phyloP scores from a whole-genome alignment of 2,329 filamentous ascomycete species.

The Aspergillus sp. region DNA sequence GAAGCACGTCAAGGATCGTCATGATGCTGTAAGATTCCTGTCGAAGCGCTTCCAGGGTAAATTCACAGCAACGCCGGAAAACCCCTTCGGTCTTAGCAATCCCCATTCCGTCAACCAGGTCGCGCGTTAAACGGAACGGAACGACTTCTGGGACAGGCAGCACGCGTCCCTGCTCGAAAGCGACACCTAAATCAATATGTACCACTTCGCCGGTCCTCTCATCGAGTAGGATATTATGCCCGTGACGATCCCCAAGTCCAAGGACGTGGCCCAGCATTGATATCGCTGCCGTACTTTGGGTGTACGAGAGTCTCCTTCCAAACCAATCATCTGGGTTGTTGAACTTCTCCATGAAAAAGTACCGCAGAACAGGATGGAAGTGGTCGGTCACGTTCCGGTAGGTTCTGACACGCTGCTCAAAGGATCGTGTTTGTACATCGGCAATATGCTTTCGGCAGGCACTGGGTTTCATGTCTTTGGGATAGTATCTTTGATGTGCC shows the following conservation, averaged over 20 bases:
- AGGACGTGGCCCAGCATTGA: slow-evolving; percentile 93
- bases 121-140: slow-evolving; percentile 89
- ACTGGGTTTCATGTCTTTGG: slow-evolving; percentile 74
- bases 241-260: slow-evolving; percentile 89
- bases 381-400: slow-evolving; percentile 77
- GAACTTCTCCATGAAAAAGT: slow-evolving; percentile 97
- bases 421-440: slow-evolving; percentile 67
- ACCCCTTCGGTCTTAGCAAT: slow-evolving; percentile 93
- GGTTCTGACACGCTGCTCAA: slow-evolving; percentile 69
- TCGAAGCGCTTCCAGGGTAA: slow-evolving; percentile 90
- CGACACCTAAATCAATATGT: slow-evolving; percentile 94
- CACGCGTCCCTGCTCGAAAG: slow-evolving; percentile 95
- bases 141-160: slow-evolving; percentile 93
- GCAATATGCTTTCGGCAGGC: slow-evolving; percentile 78
- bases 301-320: slow-evolving; percentile 82
- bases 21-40: slow-evolving; percentile 96
- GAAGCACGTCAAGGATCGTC: slow-evolving; percentile 94
- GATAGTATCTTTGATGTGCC: slow-evolving; percentile 83
- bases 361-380: slow-evolving; percentile 91
- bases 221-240: slow-evolving; percentile 94
- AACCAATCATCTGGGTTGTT: slow-evolving; percentile 97
- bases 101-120: slow-evolving; percentile 96
- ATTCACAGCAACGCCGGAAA: slow-evolving; percentile 97
- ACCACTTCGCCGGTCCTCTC: slow-evolving; percentile 87
- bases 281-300: slow-evolving; percentile 87